These are phyloP conservation scores for Striga hermonthica DNA, from an alignment of 305 asterid species.

Conservation along the genomic window DNA sequence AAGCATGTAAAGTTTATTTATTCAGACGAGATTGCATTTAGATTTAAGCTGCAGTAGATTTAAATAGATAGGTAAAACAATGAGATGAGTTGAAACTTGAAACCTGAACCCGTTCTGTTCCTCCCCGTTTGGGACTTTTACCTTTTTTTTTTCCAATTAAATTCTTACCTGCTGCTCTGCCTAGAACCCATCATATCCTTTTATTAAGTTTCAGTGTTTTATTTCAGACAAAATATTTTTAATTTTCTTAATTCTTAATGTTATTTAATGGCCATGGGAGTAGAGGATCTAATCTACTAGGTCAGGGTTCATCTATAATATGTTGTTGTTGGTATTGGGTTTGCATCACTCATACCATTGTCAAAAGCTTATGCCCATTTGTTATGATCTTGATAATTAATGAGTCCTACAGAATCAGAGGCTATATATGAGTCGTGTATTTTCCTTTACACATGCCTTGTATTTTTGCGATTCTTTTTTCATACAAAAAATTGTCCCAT, in stretches of 20 bases:
- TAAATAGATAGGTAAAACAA: neutral
- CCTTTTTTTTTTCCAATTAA: neutral
- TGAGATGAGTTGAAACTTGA: neutral
- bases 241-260: neutral
- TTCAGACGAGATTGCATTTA: constrained; percentile 20
- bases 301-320: neutral
- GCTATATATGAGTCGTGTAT: constrained; percentile 6
- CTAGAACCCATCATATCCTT: neutral
- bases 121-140: neutral
- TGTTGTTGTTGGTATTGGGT: neutral
- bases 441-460: constrained; percentile 4
- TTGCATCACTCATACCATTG: constrained; percentile 2
- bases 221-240: neutral
- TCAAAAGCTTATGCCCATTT: no score
- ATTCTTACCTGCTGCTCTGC: neutral
- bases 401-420: neutral
- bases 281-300: neutral
- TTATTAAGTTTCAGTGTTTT: constrained; percentile 2
- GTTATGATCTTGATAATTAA: constrained; percentile 18
- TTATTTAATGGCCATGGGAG: constrained; percentile 1
- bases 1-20: constrained; percentile 9
- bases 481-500: constrained; percentile 14
- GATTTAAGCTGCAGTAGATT: constrained; percentile 12
- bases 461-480: neutral
- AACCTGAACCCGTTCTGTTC: neutral